Evolutionary conservation across 176 grass and related monocot genomes (phyloP).

Genomic region (Saccharum spontaneum): DNA sequence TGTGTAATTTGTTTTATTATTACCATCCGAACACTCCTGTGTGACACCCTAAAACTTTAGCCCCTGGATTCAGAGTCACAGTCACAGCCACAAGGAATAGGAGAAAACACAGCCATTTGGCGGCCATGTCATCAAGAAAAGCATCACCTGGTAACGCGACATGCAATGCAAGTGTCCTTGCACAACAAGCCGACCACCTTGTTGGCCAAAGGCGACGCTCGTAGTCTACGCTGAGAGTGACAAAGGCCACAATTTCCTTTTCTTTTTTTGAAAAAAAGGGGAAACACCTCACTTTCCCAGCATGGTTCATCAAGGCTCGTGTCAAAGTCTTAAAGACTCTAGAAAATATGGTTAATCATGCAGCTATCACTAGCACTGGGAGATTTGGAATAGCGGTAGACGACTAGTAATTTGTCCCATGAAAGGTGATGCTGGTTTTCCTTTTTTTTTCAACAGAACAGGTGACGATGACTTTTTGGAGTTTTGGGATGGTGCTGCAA

Average conservation of each 20-base stretch:
- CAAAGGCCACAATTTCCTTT: not conserved
- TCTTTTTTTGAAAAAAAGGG: not conserved
- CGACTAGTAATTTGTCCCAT: not conserved
- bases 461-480: conserved; percentile 20
- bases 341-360: not conserved
- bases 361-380: not conserved
- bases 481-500: not conserved
- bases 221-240: conserved; percentile 33
- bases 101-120: too few relatives aligned
- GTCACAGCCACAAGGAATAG: too few relatives aligned
- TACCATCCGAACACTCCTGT: too few relatives aligned
- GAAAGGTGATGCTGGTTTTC: not conserved
- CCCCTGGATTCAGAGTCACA: too few relatives aligned
- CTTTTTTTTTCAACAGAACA: not conserved
- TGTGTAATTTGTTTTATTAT: too few relatives aligned
- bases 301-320: not conserved
- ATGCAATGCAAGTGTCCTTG: too few relatives aligned
- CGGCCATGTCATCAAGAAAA: not conserved
- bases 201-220: conserved; percentile 24
- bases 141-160: too few relatives aligned
- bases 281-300: not conserved
- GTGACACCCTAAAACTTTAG: too few relatives aligned
- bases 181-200: not conserved
- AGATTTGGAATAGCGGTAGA: not conserved
- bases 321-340: conserved; percentile 1